Base-by-base conservation (phyloP, 208 protist genomes). In the Crithidia fasciculata region DNA sequence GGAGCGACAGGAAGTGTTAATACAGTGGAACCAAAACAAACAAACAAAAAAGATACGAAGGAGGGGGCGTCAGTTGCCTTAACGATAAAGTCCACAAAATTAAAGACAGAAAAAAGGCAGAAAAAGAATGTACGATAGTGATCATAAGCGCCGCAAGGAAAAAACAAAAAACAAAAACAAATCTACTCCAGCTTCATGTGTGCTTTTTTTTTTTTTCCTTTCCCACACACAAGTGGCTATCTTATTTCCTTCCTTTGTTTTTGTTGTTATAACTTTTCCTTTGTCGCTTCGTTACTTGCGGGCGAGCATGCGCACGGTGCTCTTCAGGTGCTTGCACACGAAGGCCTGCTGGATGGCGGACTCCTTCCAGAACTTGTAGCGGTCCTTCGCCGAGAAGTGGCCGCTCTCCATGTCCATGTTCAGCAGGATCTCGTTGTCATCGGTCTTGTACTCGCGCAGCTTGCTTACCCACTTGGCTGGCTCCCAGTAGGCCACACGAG, bases 401-500 rank as follows among this genome's bases (percentile, higher is more conserved):
- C 93, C 93, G 72, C 85, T 94, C 54, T 95, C 90, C 50, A 96
- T 85, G 69, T 97, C 90, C 80, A 96, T 95, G 75, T 97, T 95
- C 40, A 96, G 80, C 49, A 97, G 65, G 39, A 96, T 72, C 60
- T 96, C 90, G 52, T 92, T 92, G 64, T 64, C 41, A 79, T 93
- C 89, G 45, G 91, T 97, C 71, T 95, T 95, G 44, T 81, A 60
- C 64, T 85, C 83, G 5, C 93, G 90, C 53, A 97, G 81, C 84
- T 95, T 95, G 52, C 84, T 81, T 15, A 88, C 88, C 93, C 93
- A 97, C 84, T 96, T 96, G 47, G 87, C 88, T 37, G 93, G 93
- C 84, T 97, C 91, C 93, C 93, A 97, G 82, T 95, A 97, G n/a
- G 91, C 91, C 61, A 97, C 93, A 43, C 94, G 91, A 5, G 90